These are phyloP conservation scores for Globisporangium cederbergense DNA, from an alignment of 352 stramenopile species.

Conservation along the genomic window DNA sequence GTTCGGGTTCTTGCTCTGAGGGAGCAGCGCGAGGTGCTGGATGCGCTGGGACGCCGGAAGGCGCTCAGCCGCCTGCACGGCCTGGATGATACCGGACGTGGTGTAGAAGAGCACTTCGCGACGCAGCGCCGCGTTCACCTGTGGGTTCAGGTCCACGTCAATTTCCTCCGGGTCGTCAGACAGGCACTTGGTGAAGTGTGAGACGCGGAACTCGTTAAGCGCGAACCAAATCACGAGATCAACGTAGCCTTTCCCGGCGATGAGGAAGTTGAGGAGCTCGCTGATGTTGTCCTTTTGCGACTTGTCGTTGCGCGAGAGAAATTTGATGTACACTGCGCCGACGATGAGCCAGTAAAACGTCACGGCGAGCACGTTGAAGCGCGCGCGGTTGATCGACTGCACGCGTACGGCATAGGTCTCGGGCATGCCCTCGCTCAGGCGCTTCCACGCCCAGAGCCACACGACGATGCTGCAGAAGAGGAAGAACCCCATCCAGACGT, in stretches of 20 bases:
- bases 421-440: slow-evolving; percentile 84
- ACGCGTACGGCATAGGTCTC: slow-evolving; percentile 84
- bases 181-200: slow-evolving; percentile 70
- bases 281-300: slow-evolving; percentile 50
- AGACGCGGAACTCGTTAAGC: slow-evolving; percentile 82
- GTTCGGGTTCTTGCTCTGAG: slow-evolving; percentile 53
- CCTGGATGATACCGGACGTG: slow-evolving; percentile 87
- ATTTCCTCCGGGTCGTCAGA: slow-evolving; percentile 52
- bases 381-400: slow-evolving; percentile 83
- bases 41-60: slow-evolving; percentile 75
- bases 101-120: slow-evolving; percentile 90
- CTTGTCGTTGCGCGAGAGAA: slow-evolving; percentile 52
- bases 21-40: slow-evolving; percentile 77
- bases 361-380: slow-evolving; percentile 87
- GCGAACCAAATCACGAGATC: slow-evolving; percentile 89
- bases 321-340: slow-evolving; percentile 75
- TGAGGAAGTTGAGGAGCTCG: slow-evolving; percentile 85
- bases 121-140: slow-evolving; percentile 85
- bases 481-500: slow-evolving; percentile 84
- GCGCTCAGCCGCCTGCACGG: slow-evolving; percentile 73
- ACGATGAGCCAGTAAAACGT: slow-evolving; percentile 88
- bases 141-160: slow-evolving; percentile 82
- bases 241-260: slow-evolving; percentile 85
- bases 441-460: slow-evolving; percentile 84
- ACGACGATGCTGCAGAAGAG: slow-evolving; percentile 78